These are phyloP conservation scores for Geotrichum candidum DNA, from an alignment of 1,139 yeast species.

Conservation along the genomic window DNA sequence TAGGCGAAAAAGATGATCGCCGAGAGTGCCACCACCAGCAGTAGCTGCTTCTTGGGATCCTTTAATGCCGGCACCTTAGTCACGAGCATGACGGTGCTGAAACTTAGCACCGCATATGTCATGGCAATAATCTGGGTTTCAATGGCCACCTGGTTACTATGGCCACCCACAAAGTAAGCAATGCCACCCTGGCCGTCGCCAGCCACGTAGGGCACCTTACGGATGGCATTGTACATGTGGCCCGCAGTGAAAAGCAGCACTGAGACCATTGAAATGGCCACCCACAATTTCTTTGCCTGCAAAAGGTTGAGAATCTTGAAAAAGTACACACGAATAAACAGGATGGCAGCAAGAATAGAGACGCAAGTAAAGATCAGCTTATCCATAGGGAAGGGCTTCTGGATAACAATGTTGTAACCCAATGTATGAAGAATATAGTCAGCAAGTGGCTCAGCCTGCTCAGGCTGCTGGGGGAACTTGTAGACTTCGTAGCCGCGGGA, in stretches of 20 bases:
- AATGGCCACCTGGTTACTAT: conserved; percentile 66
- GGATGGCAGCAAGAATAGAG: conserved; percentile 27
- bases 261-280: conserved; percentile 50
- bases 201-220: conserved; percentile 66
- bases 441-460: conserved; percentile 42
- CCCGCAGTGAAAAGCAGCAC: conserved; percentile 77
- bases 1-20: conserved; percentile 42
- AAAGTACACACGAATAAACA: conserved; percentile 27
- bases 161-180: conserved; percentile 61
- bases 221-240: conserved; percentile 86
- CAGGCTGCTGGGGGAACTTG: conserved; percentile 51
- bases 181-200: conserved; percentile 50
- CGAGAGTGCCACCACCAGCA: conserved; percentile 42
- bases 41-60: conserved; percentile 41
- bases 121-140: conserved; percentile 47
- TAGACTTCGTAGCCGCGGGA: conserved; percentile 38
- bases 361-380: conserved; percentile 43
- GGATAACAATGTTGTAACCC: conserved; percentile 43
- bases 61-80: conserved; percentile 46
- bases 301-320: conserved; percentile 32
- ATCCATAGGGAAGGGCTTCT: conserved; percentile 56
- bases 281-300: conserved; percentile 56
- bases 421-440: conserved; percentile 36
- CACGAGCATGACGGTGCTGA: conserved; percentile 42
- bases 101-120: conserved; percentile 36